Evolutionary conservation across 2,329 filamentous ascomycete genomes (phyloP), one percentile per base, ranked within the genome.

Genomic region (Claviceps quebecensis): DNA sequence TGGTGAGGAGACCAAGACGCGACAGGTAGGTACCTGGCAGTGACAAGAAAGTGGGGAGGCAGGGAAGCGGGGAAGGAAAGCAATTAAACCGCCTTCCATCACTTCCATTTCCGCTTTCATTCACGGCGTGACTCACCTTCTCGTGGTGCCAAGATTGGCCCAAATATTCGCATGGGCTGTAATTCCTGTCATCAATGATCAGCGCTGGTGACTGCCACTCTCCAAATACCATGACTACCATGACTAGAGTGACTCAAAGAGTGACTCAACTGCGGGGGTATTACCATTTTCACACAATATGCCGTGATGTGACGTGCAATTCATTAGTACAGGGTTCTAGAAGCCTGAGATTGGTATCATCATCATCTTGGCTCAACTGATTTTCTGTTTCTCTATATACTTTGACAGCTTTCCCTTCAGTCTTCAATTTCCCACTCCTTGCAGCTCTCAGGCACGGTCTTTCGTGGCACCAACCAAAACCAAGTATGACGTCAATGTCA

Each of bases 401-500:
- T 26, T 26, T 16, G 22, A 26, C 19, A 19, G 3, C 19, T 14
- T 13, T 43, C 14, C 1, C 4, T 14, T 26, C 19, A 3, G 41
- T 26, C 36, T 36, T 8, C n/a, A 23, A 4, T 23, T 8, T 50
- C 19, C 5, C 44, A 34, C 14, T 39, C 2, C 29, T 34, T 3
- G 29, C 29, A 9, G 4, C 29, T 34, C 29, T 34, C 29, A 34
- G 29, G 9, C 29, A 34, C 29, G 9, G 29, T 34, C 11, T 34
- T 4, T 34, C 29, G 29, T 11, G 9, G 29, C 4, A n/a, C 16
- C 23, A 2, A 13, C 40, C 13, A 34, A 34, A 19, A 58, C 49
- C 13, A 34, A 34, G 29, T 34, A 75, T 74, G 72, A 72, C 71
- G 45, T 74, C 72, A 14, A 74, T 73, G 59, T 66, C 67, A 50